Conservation (phyloP, 1,284 basidiomycete genomes). For the Tremellales sp. region DNA sequence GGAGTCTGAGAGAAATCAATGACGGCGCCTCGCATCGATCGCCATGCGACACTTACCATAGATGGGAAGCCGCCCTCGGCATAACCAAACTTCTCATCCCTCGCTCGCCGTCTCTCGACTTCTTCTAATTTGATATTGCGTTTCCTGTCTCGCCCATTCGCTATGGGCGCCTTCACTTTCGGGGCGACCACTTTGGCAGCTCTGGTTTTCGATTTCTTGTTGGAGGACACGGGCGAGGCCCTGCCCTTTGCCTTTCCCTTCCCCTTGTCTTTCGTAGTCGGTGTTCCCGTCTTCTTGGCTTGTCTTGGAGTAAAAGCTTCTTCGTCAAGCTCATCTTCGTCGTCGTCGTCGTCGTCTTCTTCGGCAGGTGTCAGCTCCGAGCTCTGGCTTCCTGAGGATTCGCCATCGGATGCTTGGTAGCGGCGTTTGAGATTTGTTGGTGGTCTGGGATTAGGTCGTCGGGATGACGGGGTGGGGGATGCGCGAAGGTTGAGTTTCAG, state of each 20-base stretch:
- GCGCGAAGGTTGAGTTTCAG: conserved; percentile 6
- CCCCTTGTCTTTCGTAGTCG: conserved; percentile 8
- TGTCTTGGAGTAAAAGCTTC: background rate
- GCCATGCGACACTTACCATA: conserved; percentile 12
- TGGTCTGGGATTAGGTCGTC: background rate
- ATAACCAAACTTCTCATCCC: conserved; percentile 1
- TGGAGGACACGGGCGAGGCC: conserved; percentile 7
- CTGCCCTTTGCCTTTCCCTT: conserved; percentile 13
- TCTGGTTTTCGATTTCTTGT: conserved; percentile 15
- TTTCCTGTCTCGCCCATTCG: conserved; percentile 39
- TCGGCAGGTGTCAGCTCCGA: background rate
- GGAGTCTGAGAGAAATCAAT: background rate
- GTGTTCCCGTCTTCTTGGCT: background rate
- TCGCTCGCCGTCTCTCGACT: conserved; percentile 4
- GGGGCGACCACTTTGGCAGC: background rate
- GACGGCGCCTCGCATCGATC: background rate
- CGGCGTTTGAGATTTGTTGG: background rate
- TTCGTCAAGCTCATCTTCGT: conserved; percentile 1
- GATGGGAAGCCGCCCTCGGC: conserved; percentile 18
- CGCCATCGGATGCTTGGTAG: background rate
- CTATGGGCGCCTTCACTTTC: conserved; percentile 18
- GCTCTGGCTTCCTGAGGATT: background rate
- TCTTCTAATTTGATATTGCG: conserved; percentile 36
- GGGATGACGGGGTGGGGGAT: conserved; percentile 1
- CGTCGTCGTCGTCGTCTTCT: background rate